Evolutionary conservation across 2,329 filamentous ascomycete genomes (phyloP).

Genomic region (Pyrenochaeta sp.): DNA sequence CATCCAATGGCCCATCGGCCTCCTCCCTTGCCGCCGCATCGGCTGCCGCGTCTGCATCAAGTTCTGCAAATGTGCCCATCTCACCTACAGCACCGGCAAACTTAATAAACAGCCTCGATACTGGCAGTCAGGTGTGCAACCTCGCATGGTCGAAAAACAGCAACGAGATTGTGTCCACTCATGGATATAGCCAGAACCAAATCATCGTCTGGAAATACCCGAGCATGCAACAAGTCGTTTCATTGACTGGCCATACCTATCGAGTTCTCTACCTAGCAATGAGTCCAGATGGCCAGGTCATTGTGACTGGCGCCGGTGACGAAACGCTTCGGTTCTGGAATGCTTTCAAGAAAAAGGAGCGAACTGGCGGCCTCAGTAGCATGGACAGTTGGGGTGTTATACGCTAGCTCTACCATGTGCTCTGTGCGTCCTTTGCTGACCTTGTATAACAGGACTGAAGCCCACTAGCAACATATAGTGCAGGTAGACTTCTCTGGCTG

Average conservation of each 20-base stretch:
- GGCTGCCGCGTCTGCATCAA: slow-evolving; percentile 43
- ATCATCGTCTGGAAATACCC: slow-evolving; percentile 99
- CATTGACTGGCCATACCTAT: slow-evolving; percentile 94
- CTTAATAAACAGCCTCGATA: slow-evolving; percentile 83
- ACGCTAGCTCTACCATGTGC: slow-evolving; percentile 54
- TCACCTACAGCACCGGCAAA: slow-evolving; percentile 52
- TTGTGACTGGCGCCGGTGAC: slow-evolving; percentile 95
- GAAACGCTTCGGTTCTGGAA: slow-evolving; percentile 98
- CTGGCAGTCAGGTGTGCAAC: slow-evolving; percentile 98
- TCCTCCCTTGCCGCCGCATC: slow-evolving; percentile 52
- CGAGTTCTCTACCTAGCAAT: slow-evolving; percentile 95
- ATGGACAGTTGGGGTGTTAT: slow-evolving; percentile 86
- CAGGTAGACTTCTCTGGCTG: not conserved
- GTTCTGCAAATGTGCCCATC: slow-evolving; percentile 39
- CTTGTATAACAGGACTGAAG: not conserved
- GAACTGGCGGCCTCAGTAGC: slow-evolving; percentile 63
- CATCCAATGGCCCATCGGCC: slow-evolving; percentile 59
- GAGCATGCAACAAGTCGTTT: slow-evolving; percentile 95
- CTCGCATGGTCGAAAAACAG: slow-evolving; percentile 97
- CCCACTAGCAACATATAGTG: not conserved
- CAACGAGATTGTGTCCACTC: slow-evolving; percentile 95
- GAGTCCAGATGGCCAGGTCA: slow-evolving; percentile 92
- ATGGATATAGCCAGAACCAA: slow-evolving; percentile 97
- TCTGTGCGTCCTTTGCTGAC: not conserved
- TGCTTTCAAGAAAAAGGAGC: slow-evolving; percentile 85